Conservation (phyloP, 768 basidiomycete species). For the Boletus sensibilis region DNA sequence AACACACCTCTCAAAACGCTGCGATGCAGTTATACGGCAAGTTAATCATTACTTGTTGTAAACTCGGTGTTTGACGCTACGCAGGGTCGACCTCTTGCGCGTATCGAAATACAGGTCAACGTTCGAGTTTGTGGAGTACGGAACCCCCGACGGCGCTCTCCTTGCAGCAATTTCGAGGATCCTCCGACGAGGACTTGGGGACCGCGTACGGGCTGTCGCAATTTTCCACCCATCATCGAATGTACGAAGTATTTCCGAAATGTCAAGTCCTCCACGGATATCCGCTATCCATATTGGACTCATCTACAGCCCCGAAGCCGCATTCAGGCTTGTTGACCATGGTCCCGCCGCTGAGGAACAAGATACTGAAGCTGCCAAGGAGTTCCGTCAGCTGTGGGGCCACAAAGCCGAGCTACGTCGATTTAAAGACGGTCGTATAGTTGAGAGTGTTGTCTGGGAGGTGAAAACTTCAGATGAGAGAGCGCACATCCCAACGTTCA, state of each 20-base stretch:
- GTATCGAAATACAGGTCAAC: conserved; percentile 43
- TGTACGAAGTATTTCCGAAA: conserved; percentile 50
- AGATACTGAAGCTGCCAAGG: conserved; percentile 46
- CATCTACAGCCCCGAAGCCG: conserved; percentile 66
- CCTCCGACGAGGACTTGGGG: conserved; percentile 67
- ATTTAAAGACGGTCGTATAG: conserved; percentile 93
- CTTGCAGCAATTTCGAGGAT: conserved; percentile 49
- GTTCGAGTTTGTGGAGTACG: conserved; percentile 48
- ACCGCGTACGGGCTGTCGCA: conserved; percentile 64
- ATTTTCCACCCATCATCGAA: conserved; percentile 54
- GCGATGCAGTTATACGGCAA: conserved; percentile 71
- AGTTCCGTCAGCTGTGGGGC: conserved; percentile 89
- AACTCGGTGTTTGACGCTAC: background rate
- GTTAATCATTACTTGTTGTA: conserved; percentile 18
- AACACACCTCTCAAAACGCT: conserved; percentile 60
- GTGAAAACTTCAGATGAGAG: conserved; percentile 78
- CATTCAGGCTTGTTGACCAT: conserved; percentile 87
- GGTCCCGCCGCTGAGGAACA: conserved; percentile 76
- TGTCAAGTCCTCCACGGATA: conserved; percentile 49
- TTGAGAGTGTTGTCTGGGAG: conserved; percentile 97
- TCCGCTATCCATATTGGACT: conserved; percentile 68
- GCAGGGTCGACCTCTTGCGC: conserved; percentile 48
- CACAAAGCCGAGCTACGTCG: conserved; percentile 86
- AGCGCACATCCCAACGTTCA: conserved; percentile 67
- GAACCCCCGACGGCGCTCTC: conserved; percentile 56